Conservation (phyloP, 2,329 filamentous ascomycete species). For the Cordyceps farinosa region DNA sequence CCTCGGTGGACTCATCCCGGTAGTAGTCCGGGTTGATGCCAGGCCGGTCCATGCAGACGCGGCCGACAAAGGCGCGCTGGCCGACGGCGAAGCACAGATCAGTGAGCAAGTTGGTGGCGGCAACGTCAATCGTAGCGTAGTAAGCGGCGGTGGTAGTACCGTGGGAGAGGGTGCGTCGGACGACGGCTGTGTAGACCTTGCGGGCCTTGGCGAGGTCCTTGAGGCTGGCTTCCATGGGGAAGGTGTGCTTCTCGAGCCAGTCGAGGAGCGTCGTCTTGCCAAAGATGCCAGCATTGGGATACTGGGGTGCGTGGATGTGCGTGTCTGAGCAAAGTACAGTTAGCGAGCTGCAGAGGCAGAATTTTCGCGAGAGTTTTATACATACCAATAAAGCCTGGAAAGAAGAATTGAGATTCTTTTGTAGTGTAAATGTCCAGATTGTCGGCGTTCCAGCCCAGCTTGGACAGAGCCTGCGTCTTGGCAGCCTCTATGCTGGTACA, state of each 20-base stretch:
- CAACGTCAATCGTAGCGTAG: slow-evolving; percentile 84
- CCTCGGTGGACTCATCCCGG: slow-evolving; percentile 63
- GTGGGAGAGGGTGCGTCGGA: slow-evolving; percentile 77
- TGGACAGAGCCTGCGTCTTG: slow-evolving; percentile 34
- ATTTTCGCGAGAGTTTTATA: background rate
- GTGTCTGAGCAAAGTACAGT: slow-evolving; percentile 59
- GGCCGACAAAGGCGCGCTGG: slow-evolving; percentile 85
- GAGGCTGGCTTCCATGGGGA: slow-evolving; percentile 82
- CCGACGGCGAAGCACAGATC: slow-evolving; percentile 75
- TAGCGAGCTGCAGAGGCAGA: background rate
- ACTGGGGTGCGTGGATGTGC: slow-evolving; percentile 92
- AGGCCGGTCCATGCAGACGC: slow-evolving; percentile 87
- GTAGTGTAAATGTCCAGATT: slow-evolving; percentile 37
- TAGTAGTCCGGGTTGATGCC: slow-evolving; percentile 71
- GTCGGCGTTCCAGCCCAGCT: slow-evolving; percentile 42
- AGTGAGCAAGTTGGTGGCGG: slow-evolving; percentile 85
- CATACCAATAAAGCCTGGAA: slow-evolving; percentile 76
- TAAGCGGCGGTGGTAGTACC: slow-evolving; percentile 95
- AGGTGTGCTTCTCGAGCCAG: slow-evolving; percentile 94
- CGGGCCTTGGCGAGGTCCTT: slow-evolving; percentile 58
- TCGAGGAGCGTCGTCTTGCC: slow-evolving; percentile 88
- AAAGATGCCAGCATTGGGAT: slow-evolving; percentile 90
- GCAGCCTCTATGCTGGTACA: slow-evolving; percentile 30
- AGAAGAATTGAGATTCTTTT: slow-evolving; percentile 66
- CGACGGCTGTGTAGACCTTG: slow-evolving; percentile 71